Base-by-base conservation (phyloP, 2,329 filamentous ascomycete genomes). In the Aulographum hederae region DNA sequence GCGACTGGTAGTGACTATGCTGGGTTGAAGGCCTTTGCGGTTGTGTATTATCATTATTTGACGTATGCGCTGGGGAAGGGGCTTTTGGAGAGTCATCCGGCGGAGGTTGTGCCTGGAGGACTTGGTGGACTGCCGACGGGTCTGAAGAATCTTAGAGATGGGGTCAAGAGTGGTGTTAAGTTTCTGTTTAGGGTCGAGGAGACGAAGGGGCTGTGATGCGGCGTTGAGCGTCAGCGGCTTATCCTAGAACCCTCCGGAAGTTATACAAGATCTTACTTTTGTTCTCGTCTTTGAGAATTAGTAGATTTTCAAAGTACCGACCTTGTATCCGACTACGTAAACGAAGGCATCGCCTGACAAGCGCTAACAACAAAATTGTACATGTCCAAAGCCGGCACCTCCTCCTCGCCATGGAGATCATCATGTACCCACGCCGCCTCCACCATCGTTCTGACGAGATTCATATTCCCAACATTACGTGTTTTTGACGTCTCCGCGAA, bases 51-150 rank as follows among this genome's bases (percentile, higher is more conserved):
- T 46, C 42, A 31, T 37, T 47, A 23, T 50, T 46, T 26, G 41
- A 53, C 23, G 43, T 37, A 3, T 43, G 42, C 32, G 48, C 45
- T 8, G 32, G 53, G 31, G 40, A 44, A 30, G 50, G 53, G 48
- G 46, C 48, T 53, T 34, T 46, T 41, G 39, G 29, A 42, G 14
- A 42, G 47, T 5, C 51, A 54, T 35, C 50, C 48, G 19, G 44
- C 48, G 28, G 44, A 46, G 34, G 42, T 48, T 5, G 37, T 46
- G 10, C 39, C 39, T 12, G 46, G 47, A 5, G 47, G 47, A 21
- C 35, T 49, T 13, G 37, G 28, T 2, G 46, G 46, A 14, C 37
- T 51, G 17, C 37, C 44, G 35, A 33, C 36, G 19, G 47, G 38
- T 18, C 32, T 50, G 31, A 34, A 37, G 25, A 43, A 49, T 30